Conservation (phyloP, 2,329 filamentous ascomycete genomes). For the Neofusicoccum laricinum region DNA sequence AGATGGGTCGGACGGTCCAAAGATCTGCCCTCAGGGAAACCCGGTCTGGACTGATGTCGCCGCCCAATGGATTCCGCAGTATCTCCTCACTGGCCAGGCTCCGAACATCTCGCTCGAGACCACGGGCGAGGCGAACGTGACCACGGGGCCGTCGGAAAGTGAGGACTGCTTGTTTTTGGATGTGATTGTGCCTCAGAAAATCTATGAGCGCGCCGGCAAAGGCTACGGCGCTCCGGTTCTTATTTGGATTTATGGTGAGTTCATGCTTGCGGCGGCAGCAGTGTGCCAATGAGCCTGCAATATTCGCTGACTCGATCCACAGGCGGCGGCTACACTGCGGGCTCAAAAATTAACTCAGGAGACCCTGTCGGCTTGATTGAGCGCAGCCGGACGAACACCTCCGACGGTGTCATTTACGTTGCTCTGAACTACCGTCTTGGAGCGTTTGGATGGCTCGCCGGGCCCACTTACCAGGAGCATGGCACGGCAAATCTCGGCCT, state of each 20-base stretch:
- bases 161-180: slow-evolving; percentile 43
- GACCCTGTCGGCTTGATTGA: slow-evolving; percentile 40
- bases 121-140: neutral
- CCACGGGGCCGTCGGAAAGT: neutral
- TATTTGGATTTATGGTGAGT: slow-evolving; percentile 45
- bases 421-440: slow-evolving; percentile 50
- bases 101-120: slow-evolving; percentile 22
- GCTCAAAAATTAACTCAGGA: slow-evolving; percentile 37
- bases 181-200: slow-evolving; percentile 35
- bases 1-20: slow-evolving; percentile 37
- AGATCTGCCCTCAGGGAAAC: slow-evolving; percentile 1
- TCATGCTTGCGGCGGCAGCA: too few relatives aligned
- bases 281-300: slow-evolving; percentile 39
- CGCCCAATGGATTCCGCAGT: neutral
- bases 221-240: slow-evolving; percentile 35
- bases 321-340: slow-evolving; percentile 42
- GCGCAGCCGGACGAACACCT: slow-evolving; percentile 18
- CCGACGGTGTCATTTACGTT: slow-evolving; percentile 44
- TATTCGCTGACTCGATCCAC: slow-evolving; percentile 19
- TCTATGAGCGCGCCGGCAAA: slow-evolving; percentile 28
- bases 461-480: slow-evolving; percentile 34
- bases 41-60: neutral
- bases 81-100: slow-evolving; percentile 38
- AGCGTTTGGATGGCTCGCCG: slow-evolving; percentile 34
- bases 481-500: slow-evolving; percentile 34